A percentile compares a stretch with the other conserved stretches of the same genome.
phyloP scores from a whole-genome alignment of 2,329 filamentous ascomycete species.

The Botrytis galanthina region DNA sequence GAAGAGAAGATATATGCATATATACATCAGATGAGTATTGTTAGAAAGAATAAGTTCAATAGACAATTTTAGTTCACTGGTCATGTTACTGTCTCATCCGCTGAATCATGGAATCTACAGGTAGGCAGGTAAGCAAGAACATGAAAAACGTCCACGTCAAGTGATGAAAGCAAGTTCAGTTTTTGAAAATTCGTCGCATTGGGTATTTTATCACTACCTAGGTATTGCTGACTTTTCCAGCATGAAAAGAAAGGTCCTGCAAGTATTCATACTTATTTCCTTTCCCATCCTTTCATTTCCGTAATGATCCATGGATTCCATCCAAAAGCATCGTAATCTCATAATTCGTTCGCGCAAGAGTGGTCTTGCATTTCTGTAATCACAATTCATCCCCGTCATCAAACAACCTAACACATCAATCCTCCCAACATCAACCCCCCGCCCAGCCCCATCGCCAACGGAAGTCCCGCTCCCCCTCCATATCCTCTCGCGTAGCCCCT shows the following conservation, averaged over 20 bases:
- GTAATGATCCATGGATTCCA: not conserved
- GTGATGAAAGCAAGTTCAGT: not conserved
- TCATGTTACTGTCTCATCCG: not conserved
- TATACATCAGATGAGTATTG: not conserved
- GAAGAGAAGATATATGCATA: not conserved
- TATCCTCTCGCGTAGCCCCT: constrained; percentile 45
- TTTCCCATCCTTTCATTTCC: not conserved
- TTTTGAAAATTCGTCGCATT: not conserved
- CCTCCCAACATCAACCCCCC: constrained; percentile 49
- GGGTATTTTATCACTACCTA: not conserved
- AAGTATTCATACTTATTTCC: not conserved
- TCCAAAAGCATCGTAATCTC: not conserved
- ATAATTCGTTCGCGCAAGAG: not conserved
- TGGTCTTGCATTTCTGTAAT: not conserved
- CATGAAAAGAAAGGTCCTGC: not conserved
- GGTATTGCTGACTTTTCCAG: too few species aligned
- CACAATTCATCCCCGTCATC: not conserved
- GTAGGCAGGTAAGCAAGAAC: accelerated
- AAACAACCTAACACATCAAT: constrained; percentile 35
- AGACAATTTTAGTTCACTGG: not conserved
- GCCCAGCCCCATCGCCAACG: constrained; percentile 45
- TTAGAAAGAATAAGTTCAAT: not conserved
- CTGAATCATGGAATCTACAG: not conserved
- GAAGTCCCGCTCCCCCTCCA: constrained; percentile 47
- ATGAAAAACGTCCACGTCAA: not conserved